A percentile compares a stretch with the other conserved stretches of the same genome.
These are phyloP conservation scores for Dactylellina parvicollis DNA, from an alignment of 2,329 filamentous ascomycete species.

Conservation along the genomic window DNA sequence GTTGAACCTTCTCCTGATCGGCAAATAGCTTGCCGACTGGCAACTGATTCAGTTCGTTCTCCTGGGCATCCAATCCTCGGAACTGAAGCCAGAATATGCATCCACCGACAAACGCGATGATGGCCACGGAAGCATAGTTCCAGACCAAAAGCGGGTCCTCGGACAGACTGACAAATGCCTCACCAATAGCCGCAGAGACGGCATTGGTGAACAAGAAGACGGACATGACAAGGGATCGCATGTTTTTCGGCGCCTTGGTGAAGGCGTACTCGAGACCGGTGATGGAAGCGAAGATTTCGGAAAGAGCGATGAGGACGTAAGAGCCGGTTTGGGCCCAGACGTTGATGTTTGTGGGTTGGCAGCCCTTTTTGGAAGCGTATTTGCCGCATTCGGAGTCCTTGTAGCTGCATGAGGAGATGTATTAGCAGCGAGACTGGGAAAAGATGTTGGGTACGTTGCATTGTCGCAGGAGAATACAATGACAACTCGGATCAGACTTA, in stretches of 20 bases:
- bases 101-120: conserved; percentile 72
- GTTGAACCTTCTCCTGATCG: conserved; percentile 28
- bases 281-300: conserved; percentile 69
- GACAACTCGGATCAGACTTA: conserved; percentile 10
- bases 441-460: background rate
- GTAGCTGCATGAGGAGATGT: conserved; percentile 24
- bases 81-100: conserved; percentile 75
- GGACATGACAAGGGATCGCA: conserved; percentile 76
- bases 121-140: conserved; percentile 74
- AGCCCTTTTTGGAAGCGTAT: conserved; percentile 55
- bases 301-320: conserved; percentile 66
- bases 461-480: background rate
- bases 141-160: conserved; percentile 74
- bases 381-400: conserved; percentile 49
- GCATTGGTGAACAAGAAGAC: conserved; percentile 77
- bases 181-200: conserved; percentile 75
- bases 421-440: conserved; percentile 11
- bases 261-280: conserved; percentile 78
- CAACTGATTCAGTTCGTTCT: conserved; percentile 75
- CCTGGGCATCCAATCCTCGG: conserved; percentile 71
- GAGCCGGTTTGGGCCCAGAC: conserved; percentile 69
- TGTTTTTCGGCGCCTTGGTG: conserved; percentile 79
- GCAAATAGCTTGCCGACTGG: conserved; percentile 54
- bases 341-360: conserved; percentile 69
- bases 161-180: conserved; percentile 72